Evolutionary conservation across 805 yeast genomes (phyloP), one percentile per base, ranked within the genome.

Genomic region (Zygotorulaspora chibaensis): DNA sequence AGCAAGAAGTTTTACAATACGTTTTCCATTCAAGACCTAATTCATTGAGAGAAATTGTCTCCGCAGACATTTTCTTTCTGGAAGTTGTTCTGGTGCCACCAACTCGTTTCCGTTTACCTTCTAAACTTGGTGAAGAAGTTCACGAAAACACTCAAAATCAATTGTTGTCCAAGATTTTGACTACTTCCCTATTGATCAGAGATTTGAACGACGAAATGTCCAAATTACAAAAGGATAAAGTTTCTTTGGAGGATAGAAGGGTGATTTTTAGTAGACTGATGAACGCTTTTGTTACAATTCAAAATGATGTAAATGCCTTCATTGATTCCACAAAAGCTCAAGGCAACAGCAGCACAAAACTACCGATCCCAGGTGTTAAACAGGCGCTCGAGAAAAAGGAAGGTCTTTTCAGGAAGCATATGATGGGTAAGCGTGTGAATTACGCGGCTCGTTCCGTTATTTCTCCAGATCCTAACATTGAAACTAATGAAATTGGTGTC

Each of bases 351-450:
- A 81, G 84, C 10, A 79, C 82, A 52, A 69, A 79, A 40, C 59
- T 60, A 28, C 90, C 96, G 20, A 77, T 80, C 33, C 99, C 99
- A 2, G 99, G 99, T 73, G 81, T 93, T 60, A 93, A 93, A 66
- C 99, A 93, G 74, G 95, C 96, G 9, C 75, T 93, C 62, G 99
- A 93, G 69, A 91, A 93, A 81, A 93, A 93, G 67, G 99, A 93
- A 70, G 99, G 99, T 65, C 75, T 91, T 54, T 93, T 93, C 76
- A 81, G 99, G 74, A 93, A 91, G 66, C 96, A 93, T 64, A 93
- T 93, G 99, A 93, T 93, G 99, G 99, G 99, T 66, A 93, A 93
- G 76, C 89, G 99, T 75, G 99, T 93, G 49, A 95, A 93, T 67
- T 91, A 87, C 62, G 96, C 98, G 43, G 99, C 99, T 42, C 88